These are phyloP conservation scores for Aristolochia fimbriata DNA, from an alignment of 164 flowering plant genomes.

Conservation along the genomic window DNA sequence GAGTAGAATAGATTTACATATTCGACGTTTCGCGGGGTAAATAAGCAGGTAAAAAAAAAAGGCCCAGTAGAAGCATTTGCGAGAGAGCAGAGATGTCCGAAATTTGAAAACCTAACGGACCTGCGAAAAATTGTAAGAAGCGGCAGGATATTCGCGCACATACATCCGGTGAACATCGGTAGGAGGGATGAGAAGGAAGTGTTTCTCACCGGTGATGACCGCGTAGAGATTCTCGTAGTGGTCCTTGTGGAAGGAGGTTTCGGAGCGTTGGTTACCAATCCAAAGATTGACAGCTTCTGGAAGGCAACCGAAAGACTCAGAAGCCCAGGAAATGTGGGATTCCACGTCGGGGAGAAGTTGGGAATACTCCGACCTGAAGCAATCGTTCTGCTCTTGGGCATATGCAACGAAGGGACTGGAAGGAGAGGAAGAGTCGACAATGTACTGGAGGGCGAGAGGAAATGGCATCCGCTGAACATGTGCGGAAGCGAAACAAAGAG, in stretches of 20 bases:
- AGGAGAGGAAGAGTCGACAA: conserved; percentile 4
- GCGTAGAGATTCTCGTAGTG: conserved; percentile 94
- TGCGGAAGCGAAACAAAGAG: conserved; percentile 71
- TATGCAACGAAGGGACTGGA: conserved; percentile 43
- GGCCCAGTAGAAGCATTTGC: background rate
- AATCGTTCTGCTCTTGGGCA: conserved; percentile 86
- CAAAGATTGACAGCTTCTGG: conserved; percentile 96
- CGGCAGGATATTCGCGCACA: conserved; percentile 61
- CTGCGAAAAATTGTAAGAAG: conserved; percentile 49
- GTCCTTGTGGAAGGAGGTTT: conserved; percentile 91
- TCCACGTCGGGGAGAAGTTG: conserved; percentile 51
- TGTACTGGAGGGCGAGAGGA: conserved; percentile 18
- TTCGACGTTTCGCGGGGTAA: no score
- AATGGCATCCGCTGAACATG: conserved; percentile 47
- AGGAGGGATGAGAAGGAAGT: conserved; percentile 83
- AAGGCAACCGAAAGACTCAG: conserved; percentile 56
- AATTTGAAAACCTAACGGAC: conserved; percentile 12
- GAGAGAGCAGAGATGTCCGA: background rate
- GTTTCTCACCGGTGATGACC: conserved; percentile 82
- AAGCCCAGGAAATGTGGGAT: conserved; percentile 69
- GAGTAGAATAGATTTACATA: no score
- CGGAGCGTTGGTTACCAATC: conserved; percentile 68
- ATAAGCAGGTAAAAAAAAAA: no score
- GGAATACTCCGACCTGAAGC: conserved; percentile 61
- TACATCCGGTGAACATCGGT: conserved; percentile 89